Evolutionary conservation across 75 land plant genomes (phyloP).

Genomic region (Larix kaempferi): DNA sequence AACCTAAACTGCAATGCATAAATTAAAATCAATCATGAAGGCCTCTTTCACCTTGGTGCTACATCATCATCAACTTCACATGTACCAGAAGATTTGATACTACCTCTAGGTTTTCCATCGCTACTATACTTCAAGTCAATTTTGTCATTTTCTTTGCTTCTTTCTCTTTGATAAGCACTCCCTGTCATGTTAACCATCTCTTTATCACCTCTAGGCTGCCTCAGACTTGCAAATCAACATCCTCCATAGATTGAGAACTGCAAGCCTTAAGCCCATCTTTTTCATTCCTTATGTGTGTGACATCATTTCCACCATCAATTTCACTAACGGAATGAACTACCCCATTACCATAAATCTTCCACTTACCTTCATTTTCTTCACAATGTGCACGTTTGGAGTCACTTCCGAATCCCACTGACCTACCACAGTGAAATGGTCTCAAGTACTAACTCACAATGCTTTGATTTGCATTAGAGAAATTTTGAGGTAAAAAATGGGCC

Average conservation of each 20-base stretch:
- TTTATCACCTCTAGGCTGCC: constrained; percentile 8
- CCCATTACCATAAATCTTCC: constrained; percentile 19
- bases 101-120: neutral
- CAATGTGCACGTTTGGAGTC: constrained; percentile 16
- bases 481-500: too few species aligned
- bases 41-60: constrained; percentile 11
- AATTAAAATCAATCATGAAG: neutral
- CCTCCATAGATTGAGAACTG: constrained; percentile 6
- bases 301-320: constrained; percentile 10
- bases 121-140: too few species aligned
- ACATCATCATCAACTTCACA: constrained; percentile 13
- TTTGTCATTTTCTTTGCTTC: too few species aligned
- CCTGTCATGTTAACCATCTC: constrained; percentile 10
- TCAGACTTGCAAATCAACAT: constrained; percentile 11
- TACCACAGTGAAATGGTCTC: constrained; percentile 21
- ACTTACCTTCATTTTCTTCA: constrained; percentile 18
- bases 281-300: constrained; percentile 18
- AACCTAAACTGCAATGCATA: too few species aligned
- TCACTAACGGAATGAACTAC: constrained; percentile 6
- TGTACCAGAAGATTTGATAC: neutral
- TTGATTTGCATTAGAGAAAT: too few species aligned
- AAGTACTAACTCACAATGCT: constrained; percentile 20
- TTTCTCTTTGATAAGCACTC: neutral
- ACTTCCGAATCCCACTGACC: constrained; percentile 11
- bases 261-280: constrained; percentile 11